A percentile compares a stretch with the other conserved stretches of the same genome.
Evolutionary conservation across 2,329 filamentous ascomycete genomes (phyloP).

Genomic region (Fusarium sp.): DNA sequence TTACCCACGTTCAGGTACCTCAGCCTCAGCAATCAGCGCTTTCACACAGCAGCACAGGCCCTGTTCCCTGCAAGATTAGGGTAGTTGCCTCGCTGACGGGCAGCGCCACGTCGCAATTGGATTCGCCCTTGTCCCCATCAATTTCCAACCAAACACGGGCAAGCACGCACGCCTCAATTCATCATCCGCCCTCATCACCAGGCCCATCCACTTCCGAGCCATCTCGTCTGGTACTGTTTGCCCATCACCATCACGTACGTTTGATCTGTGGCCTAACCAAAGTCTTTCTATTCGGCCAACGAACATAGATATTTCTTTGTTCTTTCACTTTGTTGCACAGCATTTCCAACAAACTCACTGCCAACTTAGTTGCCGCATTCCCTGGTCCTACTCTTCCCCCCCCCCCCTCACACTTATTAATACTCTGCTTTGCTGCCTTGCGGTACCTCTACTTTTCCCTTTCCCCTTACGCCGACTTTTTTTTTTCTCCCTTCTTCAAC

Average conservation of each 20-base stretch:
- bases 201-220: conserved; percentile 25
- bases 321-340: conserved; percentile 18
- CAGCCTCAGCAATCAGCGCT: no score
- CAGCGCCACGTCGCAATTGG: conserved; percentile 16
- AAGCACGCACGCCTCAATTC: conserved; percentile 4
- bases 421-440: conserved; percentile 27
- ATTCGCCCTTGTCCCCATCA: conserved; percentile 25
- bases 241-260: conserved; percentile 1
- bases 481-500: conserved; percentile 40
- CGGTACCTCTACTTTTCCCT: conserved; percentile 36
- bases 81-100: conserved; percentile 32
- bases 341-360: conserved; percentile 28
- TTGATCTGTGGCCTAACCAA: conserved; percentile 27
- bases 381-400: no score
- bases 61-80: background rate
- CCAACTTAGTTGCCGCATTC: conserved; percentile 14
- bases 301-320: conserved; percentile 24
- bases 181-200: conserved; percentile 28
- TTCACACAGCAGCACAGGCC: background rate
- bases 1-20: background rate
- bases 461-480: conserved; percentile 40
- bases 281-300: conserved; percentile 11
- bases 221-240: conserved; percentile 15
- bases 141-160: conserved; percentile 17
- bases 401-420: conserved; percentile 23